These are phyloP conservation scores for Paramyrothecium roridum DNA, from an alignment of 2,329 filamentous ascomycete species.

Conservation along the genomic window DNA sequence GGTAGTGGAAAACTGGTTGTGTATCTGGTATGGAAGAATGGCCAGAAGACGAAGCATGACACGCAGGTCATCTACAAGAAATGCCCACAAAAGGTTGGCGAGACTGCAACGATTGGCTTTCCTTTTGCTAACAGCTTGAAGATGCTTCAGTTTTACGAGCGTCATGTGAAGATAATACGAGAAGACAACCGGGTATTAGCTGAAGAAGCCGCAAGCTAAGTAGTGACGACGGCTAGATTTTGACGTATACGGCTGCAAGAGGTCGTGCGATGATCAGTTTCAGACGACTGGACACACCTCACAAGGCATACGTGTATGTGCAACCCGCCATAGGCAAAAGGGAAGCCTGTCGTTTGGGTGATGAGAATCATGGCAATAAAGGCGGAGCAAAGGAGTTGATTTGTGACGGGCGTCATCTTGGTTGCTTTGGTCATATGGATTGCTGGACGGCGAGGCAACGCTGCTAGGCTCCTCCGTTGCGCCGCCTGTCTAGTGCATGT, in stretches of 20 bases:
- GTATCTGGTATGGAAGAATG: conserved; percentile 72
- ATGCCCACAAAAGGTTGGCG: conserved; percentile 71
- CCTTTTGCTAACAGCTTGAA: conserved; percentile 19
- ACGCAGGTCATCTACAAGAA: conserved; percentile 68
- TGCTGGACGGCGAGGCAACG: neutral
- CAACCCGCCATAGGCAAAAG: too few relatives aligned
- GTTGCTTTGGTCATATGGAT: neutral
- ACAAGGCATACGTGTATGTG: too few relatives aligned
- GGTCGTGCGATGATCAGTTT: neutral
- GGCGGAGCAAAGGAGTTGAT: too few relatives aligned
- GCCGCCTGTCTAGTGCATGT: too few relatives aligned
- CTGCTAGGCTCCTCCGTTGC: too few relatives aligned
- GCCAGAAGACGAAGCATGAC: conserved; percentile 70
- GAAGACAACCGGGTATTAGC: conserved; percentile 19
- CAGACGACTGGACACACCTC: too few relatives aligned
- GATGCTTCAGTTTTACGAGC: conserved; percentile 61
- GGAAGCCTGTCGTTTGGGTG: too few relatives aligned
- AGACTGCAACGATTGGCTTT: neutral
- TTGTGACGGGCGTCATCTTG: neutral
- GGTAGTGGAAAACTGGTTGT: conserved; percentile 58
- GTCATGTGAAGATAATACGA: conserved; percentile 52
- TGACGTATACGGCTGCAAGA: neutral
- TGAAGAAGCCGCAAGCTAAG: neutral
- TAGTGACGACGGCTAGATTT: neutral
- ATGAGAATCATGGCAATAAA: too few relatives aligned